Evolutionary conservation across 108 stramenopile species (phyloP).

Genomic region (Pseudonitzschia pungens): DNA sequence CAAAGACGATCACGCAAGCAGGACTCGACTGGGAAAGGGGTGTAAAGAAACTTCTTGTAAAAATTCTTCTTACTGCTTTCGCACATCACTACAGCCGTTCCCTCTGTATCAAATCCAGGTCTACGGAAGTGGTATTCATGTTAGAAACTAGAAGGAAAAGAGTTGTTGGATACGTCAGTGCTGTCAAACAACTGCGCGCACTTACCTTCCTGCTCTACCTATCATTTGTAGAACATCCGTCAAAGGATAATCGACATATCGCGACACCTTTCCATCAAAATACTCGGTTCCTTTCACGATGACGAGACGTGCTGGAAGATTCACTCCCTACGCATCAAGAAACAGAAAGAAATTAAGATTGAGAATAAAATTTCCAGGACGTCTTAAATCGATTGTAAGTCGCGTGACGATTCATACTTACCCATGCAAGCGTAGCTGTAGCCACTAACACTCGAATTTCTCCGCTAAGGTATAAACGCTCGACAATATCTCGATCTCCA

Average conservation of each 20-base stretch:
- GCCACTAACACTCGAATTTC: slow-evolving; percentile 96
- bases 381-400: not conserved
- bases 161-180: slow-evolving; percentile 10
- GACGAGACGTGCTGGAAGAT: slow-evolving; percentile 79
- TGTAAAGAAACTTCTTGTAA: slow-evolving; percentile 97
- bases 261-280: slow-evolving; percentile 91
- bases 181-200: not conserved
- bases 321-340: slow-evolving; percentile 71
- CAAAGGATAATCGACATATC: slow-evolving; percentile 98
- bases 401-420: not conserved
- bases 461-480: slow-evolving; percentile 85
- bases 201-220: slow-evolving; percentile 74
- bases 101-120: slow-evolving; percentile 94
- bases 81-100: slow-evolving; percentile 93
- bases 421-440: slow-evolving; percentile 55
- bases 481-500: slow-evolving; percentile 84
- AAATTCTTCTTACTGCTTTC: slow-evolving; percentile 96
- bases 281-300: slow-evolving; percentile 97
- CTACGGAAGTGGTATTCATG: slow-evolving; percentile 22
- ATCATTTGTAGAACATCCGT: slow-evolving; percentile 99
- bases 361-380: not conserved
- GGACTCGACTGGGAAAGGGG: slow-evolving; percentile 99
- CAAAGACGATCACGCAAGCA: slow-evolving; percentile 79
- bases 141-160: not conserved
- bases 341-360: slow-evolving; percentile 84